Percentiles rank a stretch among this genome's conserved stretches.
Conservation (phyloP, 108 stramenopile species). For the Licmophora abbreviata region DNA sequence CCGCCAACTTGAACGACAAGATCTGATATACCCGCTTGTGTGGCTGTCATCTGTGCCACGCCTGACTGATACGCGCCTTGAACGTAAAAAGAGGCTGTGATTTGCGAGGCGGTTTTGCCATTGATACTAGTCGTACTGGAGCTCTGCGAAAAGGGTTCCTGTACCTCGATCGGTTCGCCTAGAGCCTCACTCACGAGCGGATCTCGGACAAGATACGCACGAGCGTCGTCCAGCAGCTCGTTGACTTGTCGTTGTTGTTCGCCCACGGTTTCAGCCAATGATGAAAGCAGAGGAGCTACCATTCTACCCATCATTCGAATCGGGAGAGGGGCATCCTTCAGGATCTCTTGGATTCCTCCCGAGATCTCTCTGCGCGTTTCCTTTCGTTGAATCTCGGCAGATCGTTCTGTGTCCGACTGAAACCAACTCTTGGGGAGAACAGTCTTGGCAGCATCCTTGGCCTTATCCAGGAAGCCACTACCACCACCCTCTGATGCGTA, state of each 20-base stretch:
- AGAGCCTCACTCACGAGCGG: conserved; percentile 18
- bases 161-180: conserved; percentile 51
- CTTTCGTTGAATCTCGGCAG: conserved; percentile 23
- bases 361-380: conserved; percentile 39
- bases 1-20: conserved; percentile 46
- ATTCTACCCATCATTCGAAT: conserved; percentile 58
- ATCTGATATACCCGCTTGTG: conserved; percentile 35
- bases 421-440: conserved; percentile 30
- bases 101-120: conserved; percentile 35
- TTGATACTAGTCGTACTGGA: conserved; percentile 47
- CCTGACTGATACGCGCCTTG: conserved; percentile 32
- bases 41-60: conserved; percentile 38
- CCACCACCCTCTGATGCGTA: neutral
- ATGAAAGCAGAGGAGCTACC: conserved; percentile 44
- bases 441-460: conserved; percentile 19
- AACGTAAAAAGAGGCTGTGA: conserved; percentile 49
- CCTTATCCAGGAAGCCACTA: conserved; percentile 7
- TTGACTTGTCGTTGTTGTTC: conserved; percentile 55
- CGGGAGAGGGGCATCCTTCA: conserved; percentile 65
- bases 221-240: conserved; percentile 54
- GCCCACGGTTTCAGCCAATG: conserved; percentile 45
- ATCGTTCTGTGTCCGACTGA: conserved; percentile 50
- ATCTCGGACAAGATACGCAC: conserved; percentile 34
- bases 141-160: conserved; percentile 55
- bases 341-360: conserved; percentile 35